Conservation (phyloP, 1,284 basidiomycete species). For the Rhodotorula sp. region DNA sequence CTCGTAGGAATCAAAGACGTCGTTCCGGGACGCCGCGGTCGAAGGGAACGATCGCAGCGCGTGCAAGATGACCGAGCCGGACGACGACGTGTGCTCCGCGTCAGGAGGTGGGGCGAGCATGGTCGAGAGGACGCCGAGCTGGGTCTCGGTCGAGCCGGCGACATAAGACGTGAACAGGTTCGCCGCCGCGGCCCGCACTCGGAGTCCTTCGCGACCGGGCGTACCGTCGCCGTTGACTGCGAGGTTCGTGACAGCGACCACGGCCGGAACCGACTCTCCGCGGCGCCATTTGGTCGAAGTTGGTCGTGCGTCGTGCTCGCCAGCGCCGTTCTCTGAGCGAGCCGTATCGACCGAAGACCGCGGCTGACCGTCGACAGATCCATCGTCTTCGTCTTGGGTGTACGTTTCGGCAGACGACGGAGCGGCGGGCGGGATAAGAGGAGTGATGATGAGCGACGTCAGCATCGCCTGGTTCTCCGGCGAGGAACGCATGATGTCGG, state of each 20-base stretch:
- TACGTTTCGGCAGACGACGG: slow-evolving; percentile 22
- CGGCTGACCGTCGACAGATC: slow-evolving; percentile 45
- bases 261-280: slow-evolving; percentile 48
- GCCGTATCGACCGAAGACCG: neutral
- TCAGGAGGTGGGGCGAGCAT: slow-evolving; percentile 47
- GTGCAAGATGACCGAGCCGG: slow-evolving; percentile 55
- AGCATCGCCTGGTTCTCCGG: slow-evolving; percentile 56
- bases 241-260: slow-evolving; percentile 50
- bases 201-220: slow-evolving; percentile 43
- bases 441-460: slow-evolving; percentile 50
- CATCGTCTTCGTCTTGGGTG: slow-evolving; percentile 38
- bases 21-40: slow-evolving; percentile 52
- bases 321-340: neutral
- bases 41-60: slow-evolving; percentile 53
- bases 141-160: slow-evolving; percentile 50
- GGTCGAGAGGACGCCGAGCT: slow-evolving; percentile 56
- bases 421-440: slow-evolving; percentile 48
- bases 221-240: slow-evolving; percentile 50
- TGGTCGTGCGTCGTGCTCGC: neutral
- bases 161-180: slow-evolving; percentile 53
- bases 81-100: slow-evolving; percentile 46
- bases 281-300: slow-evolving; percentile 37
- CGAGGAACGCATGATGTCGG: slow-evolving; percentile 56
- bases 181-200: slow-evolving; percentile 52
- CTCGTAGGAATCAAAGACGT: slow-evolving; percentile 56